Evolutionary conservation across 2,329 filamentous ascomycete genomes (phyloP).

Genomic region (Cytospora chrysosperma): DNA sequence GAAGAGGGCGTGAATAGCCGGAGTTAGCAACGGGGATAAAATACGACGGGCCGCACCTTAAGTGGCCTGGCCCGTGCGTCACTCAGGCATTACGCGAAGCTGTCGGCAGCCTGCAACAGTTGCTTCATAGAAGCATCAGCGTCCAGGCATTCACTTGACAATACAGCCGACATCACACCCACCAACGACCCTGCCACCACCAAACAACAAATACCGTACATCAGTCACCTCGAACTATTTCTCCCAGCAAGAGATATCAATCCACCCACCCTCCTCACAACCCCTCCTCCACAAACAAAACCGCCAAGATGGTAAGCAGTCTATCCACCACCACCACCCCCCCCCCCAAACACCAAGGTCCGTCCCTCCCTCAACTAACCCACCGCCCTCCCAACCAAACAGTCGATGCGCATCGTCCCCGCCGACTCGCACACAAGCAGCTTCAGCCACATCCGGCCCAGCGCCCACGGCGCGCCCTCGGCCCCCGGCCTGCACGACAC

Average conservation of each 20-base stretch:
- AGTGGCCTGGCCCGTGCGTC: conserved; percentile 13
- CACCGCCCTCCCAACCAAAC: conserved; percentile 23
- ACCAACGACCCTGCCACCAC: background rate
- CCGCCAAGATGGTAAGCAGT: conserved; percentile 49
- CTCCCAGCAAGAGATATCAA: background rate
- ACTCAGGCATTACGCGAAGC: conserved; percentile 22
- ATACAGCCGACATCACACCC: conserved; percentile 16
- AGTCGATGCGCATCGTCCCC: conserved; percentile 91
- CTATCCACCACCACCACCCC: conserved; percentile 7
- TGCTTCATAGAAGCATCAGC: conserved; percentile 3
- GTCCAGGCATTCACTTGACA: conserved; percentile 8
- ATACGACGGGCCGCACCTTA: too few species aligned
- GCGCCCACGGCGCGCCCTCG: conserved; percentile 74
- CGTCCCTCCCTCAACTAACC: conserved; percentile 9
- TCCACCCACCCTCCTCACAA: conserved; percentile 4
- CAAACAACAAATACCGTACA: background rate
- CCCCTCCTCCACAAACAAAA: conserved; percentile 6
- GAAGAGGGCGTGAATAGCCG: background rate
- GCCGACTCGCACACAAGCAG: conserved; percentile 62
- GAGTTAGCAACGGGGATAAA: background rate
- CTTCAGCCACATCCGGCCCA: conserved; percentile 58
- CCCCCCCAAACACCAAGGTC: background rate
- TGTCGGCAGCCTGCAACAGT: conserved; percentile 22
- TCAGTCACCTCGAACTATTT: background rate
- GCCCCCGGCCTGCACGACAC: conserved; percentile 93